Evolutionary conservation across 31 red algal genomes (phyloP), one percentile per base, ranked within the genome.

Genomic region (Porphyra umbilicalis): DNA sequence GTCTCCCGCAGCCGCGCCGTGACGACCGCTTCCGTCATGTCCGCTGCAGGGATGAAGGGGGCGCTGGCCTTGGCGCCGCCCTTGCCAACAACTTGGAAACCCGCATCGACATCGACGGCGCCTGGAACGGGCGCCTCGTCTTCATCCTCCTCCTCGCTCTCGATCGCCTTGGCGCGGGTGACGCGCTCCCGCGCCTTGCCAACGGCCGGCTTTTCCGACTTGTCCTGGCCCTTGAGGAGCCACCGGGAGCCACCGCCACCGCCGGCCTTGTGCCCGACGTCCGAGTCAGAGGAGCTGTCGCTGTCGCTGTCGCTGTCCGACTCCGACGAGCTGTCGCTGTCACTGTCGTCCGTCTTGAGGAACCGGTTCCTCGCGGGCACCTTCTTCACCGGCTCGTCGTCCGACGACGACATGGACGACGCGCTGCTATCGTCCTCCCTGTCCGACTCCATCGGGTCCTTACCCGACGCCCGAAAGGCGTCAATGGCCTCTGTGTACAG

Each of bases 11-110:
- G 86, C 37, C 91, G 89, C 37, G 88, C 78, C 39, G 96, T 89
- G 35, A 99, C 88, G 7, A 82, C 39, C 74, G 90, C 91, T 40
- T 95, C 93, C 30, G 85, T 92, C 88, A 99, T 87, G 34, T 99
- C 93, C 10, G 96, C 97, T 6, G 94, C 85, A 36, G 79, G 87
- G 42, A 89, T 91, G 44, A 91, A 87, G 57, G 57, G 57, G 75
- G 88, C 87, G 67, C 91, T 81, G 7, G 84, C 79, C 44, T 86
- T 77, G 67, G 82, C 75, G 85, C 84, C 84, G 79, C 77, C 31
- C 25, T 85, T 35, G 32, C 78, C 76, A 32, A 92, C 89, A 4
- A 80, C 80, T 13, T 77, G 84, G 82, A 89, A 86, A 35, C 87
- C 89, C 10, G 88, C 91, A 35, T 94, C 91, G 6, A 89, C 89